A percentile compares a stretch with the other conserved stretches of the same genome.
Evolutionary conservation across 768 basidiomycete species (phyloP).

Genomic region (Podaxis pistillaris): DNA sequence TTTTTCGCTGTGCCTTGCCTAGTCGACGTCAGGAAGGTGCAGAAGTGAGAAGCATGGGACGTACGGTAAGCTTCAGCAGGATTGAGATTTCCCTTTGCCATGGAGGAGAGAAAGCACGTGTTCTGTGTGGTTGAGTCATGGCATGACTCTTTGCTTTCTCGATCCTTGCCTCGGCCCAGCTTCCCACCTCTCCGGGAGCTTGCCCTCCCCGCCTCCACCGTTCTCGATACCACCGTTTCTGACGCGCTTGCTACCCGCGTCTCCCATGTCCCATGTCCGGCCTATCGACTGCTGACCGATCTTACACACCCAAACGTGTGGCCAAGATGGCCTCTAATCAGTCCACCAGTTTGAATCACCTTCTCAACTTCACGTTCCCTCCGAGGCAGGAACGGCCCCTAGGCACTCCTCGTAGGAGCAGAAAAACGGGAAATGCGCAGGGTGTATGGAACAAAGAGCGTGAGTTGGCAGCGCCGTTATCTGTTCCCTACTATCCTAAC

Average conservation of each 20-base stretch:
- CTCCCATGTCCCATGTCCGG: slow-evolving; percentile 33
- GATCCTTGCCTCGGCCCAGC: slow-evolving; percentile 29
- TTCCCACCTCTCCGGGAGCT: slow-evolving; percentile 46
- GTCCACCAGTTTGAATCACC: slow-evolving; percentile 68
- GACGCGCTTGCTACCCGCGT: neutral
- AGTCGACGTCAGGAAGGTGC: slow-evolving; percentile 12
- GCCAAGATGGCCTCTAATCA: slow-evolving; percentile 70
- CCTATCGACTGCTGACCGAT: slow-evolving; percentile 28
- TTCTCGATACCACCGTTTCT: neutral
- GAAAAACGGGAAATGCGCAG: slow-evolving; percentile 59
- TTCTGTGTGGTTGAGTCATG: slow-evolving; percentile 42
- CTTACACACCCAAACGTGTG: slow-evolving; percentile 52
- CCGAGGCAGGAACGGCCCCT: slow-evolving; percentile 71
- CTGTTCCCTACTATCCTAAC: slow-evolving; percentile 18
- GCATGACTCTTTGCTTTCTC: slow-evolving; percentile 20
- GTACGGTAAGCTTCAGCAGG: slow-evolving; percentile 92
- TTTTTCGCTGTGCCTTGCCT: slow-evolving; percentile 94
- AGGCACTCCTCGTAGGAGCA: slow-evolving; percentile 71
- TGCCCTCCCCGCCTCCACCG: slow-evolving; percentile 26
- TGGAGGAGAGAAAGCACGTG: slow-evolving; percentile 30
- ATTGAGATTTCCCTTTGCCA: slow-evolving; percentile 89
- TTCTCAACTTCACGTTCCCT: slow-evolving; percentile 92
- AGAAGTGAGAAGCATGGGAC: slow-evolving; percentile 28
- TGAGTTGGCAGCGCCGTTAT: slow-evolving; percentile 43
- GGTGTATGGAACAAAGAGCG: slow-evolving; percentile 90